Conservation (phyloP, 768 basidiomycete species). For the Pleurotus sapidus region DNA sequence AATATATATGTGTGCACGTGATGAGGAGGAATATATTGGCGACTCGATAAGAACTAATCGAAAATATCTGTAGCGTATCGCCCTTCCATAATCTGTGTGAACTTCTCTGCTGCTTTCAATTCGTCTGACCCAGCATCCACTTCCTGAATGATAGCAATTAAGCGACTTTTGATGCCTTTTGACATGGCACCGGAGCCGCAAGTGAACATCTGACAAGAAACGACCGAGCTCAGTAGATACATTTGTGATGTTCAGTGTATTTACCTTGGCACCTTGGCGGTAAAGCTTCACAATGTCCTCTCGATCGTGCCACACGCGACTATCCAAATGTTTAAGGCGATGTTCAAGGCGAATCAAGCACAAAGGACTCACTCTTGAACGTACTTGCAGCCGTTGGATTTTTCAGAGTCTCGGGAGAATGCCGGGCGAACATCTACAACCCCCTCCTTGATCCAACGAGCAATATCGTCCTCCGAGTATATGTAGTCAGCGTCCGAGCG, state of each 20-base stretch:
- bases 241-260: conserved; percentile 2
- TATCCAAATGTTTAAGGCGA: conserved; percentile 11
- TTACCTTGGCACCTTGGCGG: conserved; percentile 31
- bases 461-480: conserved; percentile 38
- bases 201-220: conserved; percentile 31
- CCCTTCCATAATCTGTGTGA: conserved; percentile 30
- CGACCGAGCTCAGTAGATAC: neutral
- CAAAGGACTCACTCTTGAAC: conserved; percentile 32
- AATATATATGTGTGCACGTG: no score
- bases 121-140: conserved; percentile 14
- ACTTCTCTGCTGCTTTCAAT: conserved; percentile 25
- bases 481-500: conserved; percentile 37
- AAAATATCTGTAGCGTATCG: conserved; percentile 46
- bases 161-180: conserved; percentile 32
- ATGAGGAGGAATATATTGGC: no score
- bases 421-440: conserved; percentile 43
- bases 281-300: conserved; percentile 29
- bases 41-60: no score
- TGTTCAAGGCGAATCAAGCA: neutral
- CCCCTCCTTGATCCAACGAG: conserved; percentile 37
- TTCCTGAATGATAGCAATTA: conserved; percentile 33
- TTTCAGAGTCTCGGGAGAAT: conserved; percentile 29
- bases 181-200: conserved; percentile 40
- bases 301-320: conserved; percentile 42
- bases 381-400: conserved; percentile 31